Evolutionary conservation across 2,329 filamentous ascomycete species (phyloP).

Genomic region (Nectriaceae sp.): DNA sequence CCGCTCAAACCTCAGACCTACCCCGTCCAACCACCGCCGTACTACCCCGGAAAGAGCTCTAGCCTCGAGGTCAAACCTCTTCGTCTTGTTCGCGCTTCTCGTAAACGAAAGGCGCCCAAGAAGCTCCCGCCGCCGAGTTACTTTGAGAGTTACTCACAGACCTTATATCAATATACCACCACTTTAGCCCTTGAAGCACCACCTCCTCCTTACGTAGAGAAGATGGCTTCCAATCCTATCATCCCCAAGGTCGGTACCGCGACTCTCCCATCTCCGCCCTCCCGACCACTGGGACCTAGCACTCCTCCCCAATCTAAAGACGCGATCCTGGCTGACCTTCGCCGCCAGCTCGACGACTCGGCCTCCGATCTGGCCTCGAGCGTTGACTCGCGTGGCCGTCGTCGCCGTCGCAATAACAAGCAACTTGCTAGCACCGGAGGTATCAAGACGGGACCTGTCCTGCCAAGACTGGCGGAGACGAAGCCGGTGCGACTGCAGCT

Average conservation of each 20-base stretch:
- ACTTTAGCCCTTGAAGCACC: conserved; percentile 20
- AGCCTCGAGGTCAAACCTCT: conserved; percentile 22
- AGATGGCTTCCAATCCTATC: conserved; percentile 17
- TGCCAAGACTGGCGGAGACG: conserved; percentile 20
- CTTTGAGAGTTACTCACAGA: conserved; percentile 16
- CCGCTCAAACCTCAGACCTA: conserved; percentile 20
- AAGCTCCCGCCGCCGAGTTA: conserved; percentile 15
- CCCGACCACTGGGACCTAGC: conserved; percentile 7
- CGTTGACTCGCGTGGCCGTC: conserved; percentile 18
- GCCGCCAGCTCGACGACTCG: conserved; percentile 21
- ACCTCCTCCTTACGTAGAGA: conserved; percentile 17
- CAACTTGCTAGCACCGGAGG: conserved; percentile 15
- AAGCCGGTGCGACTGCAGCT: conserved; percentile 21
- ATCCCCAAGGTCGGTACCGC: conserved; percentile 21
- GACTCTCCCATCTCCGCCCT: conserved; percentile 4
- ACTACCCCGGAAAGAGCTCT: conserved; percentile 11
- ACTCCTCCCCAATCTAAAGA: conserved; percentile 15
- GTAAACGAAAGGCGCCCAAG: conserved; percentile 12
- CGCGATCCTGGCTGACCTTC: conserved; percentile 20
- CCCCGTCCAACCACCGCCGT: conserved; percentile 17
- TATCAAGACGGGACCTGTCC: conserved; percentile 18
- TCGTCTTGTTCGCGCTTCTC: conserved; percentile 18
- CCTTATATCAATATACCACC: conserved; percentile 14
- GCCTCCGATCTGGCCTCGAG: conserved; percentile 20
- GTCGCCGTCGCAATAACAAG: conserved; percentile 23